Base-by-base conservation (phyloP, 768 basidiomycete species). In the Tulasnella calospora region DNA sequence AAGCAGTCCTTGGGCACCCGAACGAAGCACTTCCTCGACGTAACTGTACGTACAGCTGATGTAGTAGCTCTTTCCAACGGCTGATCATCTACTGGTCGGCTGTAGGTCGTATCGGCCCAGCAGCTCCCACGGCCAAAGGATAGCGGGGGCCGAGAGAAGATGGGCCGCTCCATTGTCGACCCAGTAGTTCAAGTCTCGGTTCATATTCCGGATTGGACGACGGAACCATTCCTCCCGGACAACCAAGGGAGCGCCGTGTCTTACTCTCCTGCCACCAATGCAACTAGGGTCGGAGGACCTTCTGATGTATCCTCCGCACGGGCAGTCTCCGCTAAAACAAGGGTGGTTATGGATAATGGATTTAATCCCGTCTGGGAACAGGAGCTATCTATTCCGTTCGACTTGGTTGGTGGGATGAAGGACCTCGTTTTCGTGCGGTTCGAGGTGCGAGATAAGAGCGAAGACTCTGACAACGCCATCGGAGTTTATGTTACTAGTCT, bases 351-450 rank as follows among this genome's bases (percentile, higher is more conserved):
- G 84, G 92, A 94, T 83, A 96, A 96, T 82, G 94, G 96, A 0
- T 96, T 97, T 86, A 98, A 98, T 83, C 97, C 97, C 0, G 85
- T 89, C 1, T 98, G 96, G 94, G 88, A 94, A 80, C 90, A 95
- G 81, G 83, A 83, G 51, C 84, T 96, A 35, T 84, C 85, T 27
- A 83, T 96, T 30, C 90, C 91, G n/a, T 96, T 96, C 82, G 89
- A 90, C 73, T 91, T 91, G 81, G 87, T 92, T 38, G 90, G 92
- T 0, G 88, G 88, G 79, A 94, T 96, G 92, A 86, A 85, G 79
- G 94, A 96, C 40, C 86, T 98, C 36, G 89, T 94, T 41, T 98
- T 98, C 83, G 89, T 98, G 38, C 87, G 90, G 76, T 91, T 98
- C 80, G 88, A 89, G 36, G 90, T 98, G 23, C 87, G 89, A 80